Evolutionary conservation across 306 rosid genomes (phyloP).

Genomic region (Cajanus cajan): DNA sequence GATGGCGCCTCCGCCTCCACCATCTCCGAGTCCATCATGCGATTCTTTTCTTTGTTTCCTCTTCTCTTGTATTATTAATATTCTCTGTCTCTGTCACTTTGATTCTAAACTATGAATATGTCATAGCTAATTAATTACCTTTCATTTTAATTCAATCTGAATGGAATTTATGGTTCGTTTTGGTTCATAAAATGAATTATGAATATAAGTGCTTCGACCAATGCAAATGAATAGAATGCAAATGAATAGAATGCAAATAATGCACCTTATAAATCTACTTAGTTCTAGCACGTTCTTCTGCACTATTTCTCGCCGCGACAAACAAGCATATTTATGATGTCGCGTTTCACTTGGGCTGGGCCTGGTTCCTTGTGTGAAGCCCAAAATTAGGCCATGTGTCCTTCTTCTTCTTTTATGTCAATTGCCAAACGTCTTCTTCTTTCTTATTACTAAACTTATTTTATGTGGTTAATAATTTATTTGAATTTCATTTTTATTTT

Average conservation of each 20-base stretch:
- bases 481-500: too few relatives aligned
- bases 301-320: background rate
- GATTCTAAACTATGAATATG: background rate
- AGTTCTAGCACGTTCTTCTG: background rate
- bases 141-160: background rate
- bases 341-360: background rate
- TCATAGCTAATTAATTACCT: background rate
- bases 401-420: too few relatives aligned
- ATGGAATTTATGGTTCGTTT: background rate
- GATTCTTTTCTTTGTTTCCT: background rate
- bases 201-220: too few relatives aligned
- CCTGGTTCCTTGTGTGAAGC: background rate
- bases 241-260: too few relatives aligned
- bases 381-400: too few relatives aligned
- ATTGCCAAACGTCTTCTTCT: too few relatives aligned
- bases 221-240: background rate
- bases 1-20: constrained; percentile 25
- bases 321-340: background rate
- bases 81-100: background rate
- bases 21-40: constrained; percentile 40
- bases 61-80: background rate
- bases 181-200: background rate
- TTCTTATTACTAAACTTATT: too few relatives aligned
- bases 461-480: too few relatives aligned
- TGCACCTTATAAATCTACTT: background rate